These are phyloP conservation scores for Erodium moschatum DNA, from an alignment of 441 rosid genomes.

Conservation along the genomic window DNA sequence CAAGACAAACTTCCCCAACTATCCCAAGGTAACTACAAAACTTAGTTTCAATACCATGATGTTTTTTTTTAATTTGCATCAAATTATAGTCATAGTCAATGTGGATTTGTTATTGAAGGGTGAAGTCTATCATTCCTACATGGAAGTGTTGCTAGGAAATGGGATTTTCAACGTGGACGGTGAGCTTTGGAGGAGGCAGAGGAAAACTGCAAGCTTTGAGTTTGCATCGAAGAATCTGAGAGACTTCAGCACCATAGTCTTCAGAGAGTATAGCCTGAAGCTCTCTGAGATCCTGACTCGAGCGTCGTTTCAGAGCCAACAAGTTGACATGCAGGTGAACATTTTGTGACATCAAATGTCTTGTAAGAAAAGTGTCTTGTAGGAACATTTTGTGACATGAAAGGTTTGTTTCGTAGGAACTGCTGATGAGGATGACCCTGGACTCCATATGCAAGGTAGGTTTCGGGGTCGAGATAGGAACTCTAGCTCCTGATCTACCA, in stretches of 20 bases:
- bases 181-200: slow-evolving; percentile 79
- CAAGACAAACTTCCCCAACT: slow-evolving; percentile 70
- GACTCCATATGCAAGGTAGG: slow-evolving; percentile 95
- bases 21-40: slow-evolving; percentile 48
- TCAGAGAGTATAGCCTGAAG: slow-evolving; percentile 68
- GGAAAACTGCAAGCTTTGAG: slow-evolving; percentile 91
- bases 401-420: slow-evolving; percentile 32
- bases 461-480: slow-evolving; percentile 87
- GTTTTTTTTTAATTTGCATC: not conserved
- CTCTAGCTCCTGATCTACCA: slow-evolving; percentile 60
- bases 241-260: slow-evolving; percentile 82
- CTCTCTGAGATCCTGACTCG: slow-evolving; percentile 36
- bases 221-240: slow-evolving; percentile 93
- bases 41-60: not conserved
- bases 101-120: slow-evolving; percentile 39
- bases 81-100: too few species aligned
- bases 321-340: slow-evolving; percentile 78
- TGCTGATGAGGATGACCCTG: slow-evolving; percentile 84
- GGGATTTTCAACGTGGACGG: slow-evolving; percentile 90
- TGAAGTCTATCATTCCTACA: slow-evolving; percentile 74
- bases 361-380: slow-evolving; percentile 1
- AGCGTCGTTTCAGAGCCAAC: slow-evolving; percentile 39
- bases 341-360: not conserved
- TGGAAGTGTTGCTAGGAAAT: slow-evolving; percentile 91
- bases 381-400: too few species aligned